Base-by-base conservation (phyloP, 1,284 basidiomycete species). In the Quambalaria eucalypti region DNA sequence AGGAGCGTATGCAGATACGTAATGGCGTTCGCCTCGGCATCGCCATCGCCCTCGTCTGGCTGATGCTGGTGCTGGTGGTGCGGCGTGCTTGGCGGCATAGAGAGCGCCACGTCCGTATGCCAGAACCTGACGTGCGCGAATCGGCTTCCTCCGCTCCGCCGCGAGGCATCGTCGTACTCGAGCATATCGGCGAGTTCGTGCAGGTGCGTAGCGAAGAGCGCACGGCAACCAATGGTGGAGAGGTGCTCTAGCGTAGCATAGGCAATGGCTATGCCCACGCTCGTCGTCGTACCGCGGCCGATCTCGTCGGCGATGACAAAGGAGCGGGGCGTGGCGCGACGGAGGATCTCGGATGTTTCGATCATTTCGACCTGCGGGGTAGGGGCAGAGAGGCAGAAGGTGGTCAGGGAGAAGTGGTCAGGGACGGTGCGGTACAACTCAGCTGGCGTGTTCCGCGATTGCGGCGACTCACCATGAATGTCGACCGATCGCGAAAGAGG, bases 201-300 rank as follows among this genome's bases (percentile, higher is more conserved):
- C 69, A 96, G 96, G 77, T 98, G 93, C 10, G 93, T 98, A 2
- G 95, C 93, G 71, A 98, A 98, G 26, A 98, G 78, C 1, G 87
- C 83, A 23, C 90, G 83, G 72, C 87, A 90, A 51, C 80, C 78
- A 68, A 88, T 90, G n/a, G 82, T 78, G 42, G 87, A 78, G 14
- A 98, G 81, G 69, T 93, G 85, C 69, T 91, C 84, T 12, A 95
- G 80, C 1, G 90, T 85, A 0, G 90, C 88, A 73, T 90, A 97
- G 1, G 92, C 91, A 47, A 98, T 90, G 0, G 91, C 87, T 16
- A 97, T 78, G 3, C 95, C 93, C 63, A 96, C 91, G 55, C 85
- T 82, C 4, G 92, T 85, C 0, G 90, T 91, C 2, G 95, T 98
- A 21, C 93, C 93, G 62, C 93, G 81, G 2, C 93, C 93, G 19